Conservation (phyloP, 140 eudicot genomes). For the Cichorium intybus region DNA sequence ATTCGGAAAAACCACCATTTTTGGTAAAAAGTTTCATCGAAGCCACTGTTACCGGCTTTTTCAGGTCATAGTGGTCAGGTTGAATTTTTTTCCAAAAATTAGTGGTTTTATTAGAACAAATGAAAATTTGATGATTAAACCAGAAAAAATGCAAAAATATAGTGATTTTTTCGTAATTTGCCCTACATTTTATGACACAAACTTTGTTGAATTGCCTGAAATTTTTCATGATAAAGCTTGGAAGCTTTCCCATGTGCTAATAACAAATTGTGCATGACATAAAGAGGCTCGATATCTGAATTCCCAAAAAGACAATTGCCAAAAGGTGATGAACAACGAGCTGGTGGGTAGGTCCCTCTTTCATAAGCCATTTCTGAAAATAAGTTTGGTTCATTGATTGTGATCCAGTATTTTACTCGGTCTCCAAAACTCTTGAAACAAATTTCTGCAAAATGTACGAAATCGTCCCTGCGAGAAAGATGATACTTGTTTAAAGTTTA, state of each 20-base stretch:
- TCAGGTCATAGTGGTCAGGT: too few species aligned
- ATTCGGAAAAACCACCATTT: too few species aligned
- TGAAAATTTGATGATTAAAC: too few species aligned
- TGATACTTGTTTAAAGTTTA: not conserved
- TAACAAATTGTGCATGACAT: conserved; percentile 59
- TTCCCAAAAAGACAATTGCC: conserved; percentile 65
- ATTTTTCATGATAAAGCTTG: conserved; percentile 54
- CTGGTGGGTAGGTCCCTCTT: conserved; percentile 54
- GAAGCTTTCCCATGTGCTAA: conserved; percentile 78
- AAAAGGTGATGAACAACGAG: conserved; percentile 66
- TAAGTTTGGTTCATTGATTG: conserved; percentile 75
- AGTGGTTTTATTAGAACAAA: too few species aligned
- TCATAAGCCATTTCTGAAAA: conserved; percentile 34
- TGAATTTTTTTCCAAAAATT: too few species aligned
- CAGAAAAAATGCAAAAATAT: too few species aligned
- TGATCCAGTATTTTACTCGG: conserved; percentile 72
- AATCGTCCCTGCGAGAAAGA: conserved; percentile 64
- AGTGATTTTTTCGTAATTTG: too few species aligned
- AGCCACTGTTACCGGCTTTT: too few species aligned
- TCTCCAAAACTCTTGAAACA: conserved; percentile 71
- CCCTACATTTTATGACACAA: not conserved
- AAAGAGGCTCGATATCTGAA: conserved; percentile 75
- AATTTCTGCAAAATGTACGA: conserved; percentile 55
- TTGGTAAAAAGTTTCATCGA: too few species aligned
- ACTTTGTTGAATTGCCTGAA: conserved; percentile 40